Conservation (phyloP, 129 eudicot genomes). For the Sambucus nigra region DNA sequence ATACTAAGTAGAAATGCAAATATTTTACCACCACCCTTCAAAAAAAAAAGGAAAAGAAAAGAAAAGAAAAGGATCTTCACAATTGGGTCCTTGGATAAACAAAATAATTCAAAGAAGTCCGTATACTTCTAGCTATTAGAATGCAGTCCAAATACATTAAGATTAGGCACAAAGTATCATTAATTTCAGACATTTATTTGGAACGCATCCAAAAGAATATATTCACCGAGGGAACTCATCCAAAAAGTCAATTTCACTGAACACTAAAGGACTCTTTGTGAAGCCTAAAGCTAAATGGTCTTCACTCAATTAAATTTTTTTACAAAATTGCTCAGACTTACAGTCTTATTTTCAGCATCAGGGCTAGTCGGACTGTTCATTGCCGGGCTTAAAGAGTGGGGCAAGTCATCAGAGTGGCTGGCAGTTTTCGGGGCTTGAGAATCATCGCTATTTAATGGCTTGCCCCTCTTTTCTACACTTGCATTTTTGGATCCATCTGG, state of each 20-base stretch:
- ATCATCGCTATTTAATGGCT: constrained; percentile 4
- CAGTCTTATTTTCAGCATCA: constrained; percentile 31
- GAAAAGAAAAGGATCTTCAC: too few species aligned
- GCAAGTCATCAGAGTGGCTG: constrained; percentile 22
- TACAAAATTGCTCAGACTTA: constrained; percentile 28
- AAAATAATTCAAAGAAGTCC: too few species aligned
- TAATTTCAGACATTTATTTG: too few species aligned
- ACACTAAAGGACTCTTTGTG: too few species aligned
- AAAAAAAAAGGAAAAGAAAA: too few species aligned
- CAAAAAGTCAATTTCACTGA: neutral
- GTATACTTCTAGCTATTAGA: too few species aligned
- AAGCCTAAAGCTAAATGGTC: too few species aligned
- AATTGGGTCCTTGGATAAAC: too few species aligned
- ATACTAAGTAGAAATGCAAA: neutral
- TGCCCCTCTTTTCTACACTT: constrained; percentile 22
- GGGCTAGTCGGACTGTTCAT: constrained; percentile 12
- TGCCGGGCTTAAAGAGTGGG: constrained; percentile 27
- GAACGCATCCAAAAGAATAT: neutral
- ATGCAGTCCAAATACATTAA: too few species aligned
- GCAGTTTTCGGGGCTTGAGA: constrained; percentile 7
- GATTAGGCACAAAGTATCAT: too few species aligned
- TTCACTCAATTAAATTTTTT: too few species aligned
- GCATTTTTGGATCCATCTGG: constrained; percentile 24
- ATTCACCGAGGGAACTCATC: neutral
- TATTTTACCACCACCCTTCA: neutral